Percentiles rank a stretch among this genome's conserved stretches.
These are phyloP conservation scores for Zymoseptoria crescenta DNA, from an alignment of 2,329 filamentous ascomycete species.

Conservation along the genomic window DNA sequence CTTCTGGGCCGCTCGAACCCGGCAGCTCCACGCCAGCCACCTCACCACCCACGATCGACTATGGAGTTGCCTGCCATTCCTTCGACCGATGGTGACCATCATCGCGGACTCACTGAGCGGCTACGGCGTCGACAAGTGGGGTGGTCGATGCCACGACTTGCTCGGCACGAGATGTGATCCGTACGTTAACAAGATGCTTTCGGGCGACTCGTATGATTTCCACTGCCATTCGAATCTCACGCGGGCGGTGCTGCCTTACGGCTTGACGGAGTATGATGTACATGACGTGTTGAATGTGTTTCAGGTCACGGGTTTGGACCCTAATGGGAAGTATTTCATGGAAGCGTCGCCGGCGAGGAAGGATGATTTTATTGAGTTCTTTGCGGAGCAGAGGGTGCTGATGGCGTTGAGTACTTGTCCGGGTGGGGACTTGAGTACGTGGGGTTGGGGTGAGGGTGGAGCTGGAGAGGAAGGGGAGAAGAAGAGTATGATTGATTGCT, in stretches of 20 bases:
- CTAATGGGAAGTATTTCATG: constrained; percentile 69
- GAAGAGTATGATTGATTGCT: constrained; percentile 61
- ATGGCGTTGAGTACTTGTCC: constrained; percentile 63
- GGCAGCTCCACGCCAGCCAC: constrained; percentile 71
- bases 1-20: constrained; percentile 74
- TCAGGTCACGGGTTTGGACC: constrained; percentile 71
- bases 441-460: constrained; percentile 63
- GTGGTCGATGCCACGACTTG: constrained; percentile 64
- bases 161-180: constrained; percentile 78
- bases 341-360: constrained; percentile 49
- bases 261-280: constrained; percentile 64
- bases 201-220: constrained; percentile 64
- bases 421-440: constrained; percentile 71
- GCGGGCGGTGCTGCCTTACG: constrained; percentile 61
- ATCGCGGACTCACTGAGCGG: constrained; percentile 52
- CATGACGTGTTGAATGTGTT: constrained; percentile 84
- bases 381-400: constrained; percentile 70
- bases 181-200: constrained; percentile 73
- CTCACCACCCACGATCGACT: constrained; percentile 63
- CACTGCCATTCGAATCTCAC: constrained; percentile 79
- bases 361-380: constrained; percentile 63
- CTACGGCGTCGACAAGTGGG: constrained; percentile 43
- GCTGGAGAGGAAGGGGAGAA: constrained; percentile 53
- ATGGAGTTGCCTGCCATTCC: constrained; percentile 70
- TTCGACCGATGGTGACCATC: constrained; percentile 67